phyloP scores from a whole-genome alignment of 495 filamentous ascomycete genomes.

The Trichoderma parareesei region DNA sequence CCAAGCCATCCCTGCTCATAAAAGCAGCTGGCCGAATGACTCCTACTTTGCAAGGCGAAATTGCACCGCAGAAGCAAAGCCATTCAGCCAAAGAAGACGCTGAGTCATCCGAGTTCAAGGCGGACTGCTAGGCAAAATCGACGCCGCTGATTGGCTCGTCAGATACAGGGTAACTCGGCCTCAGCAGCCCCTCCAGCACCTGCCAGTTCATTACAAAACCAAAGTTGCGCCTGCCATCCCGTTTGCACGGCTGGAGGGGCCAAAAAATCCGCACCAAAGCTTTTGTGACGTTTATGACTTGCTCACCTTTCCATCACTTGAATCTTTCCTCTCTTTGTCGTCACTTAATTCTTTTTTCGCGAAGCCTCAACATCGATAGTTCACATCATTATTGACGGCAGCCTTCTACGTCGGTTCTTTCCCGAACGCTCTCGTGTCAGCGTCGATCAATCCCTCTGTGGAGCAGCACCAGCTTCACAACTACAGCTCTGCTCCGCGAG shows the following conservation, averaged over 20 bases:
- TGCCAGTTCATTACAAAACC: background rate
- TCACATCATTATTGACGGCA: background rate
- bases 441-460: background rate
- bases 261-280: conserved; percentile 11
- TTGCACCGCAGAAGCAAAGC: background rate
- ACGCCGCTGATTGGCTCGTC: conserved; percentile 1
- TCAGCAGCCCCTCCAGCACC: too few species aligned
- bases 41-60: background rate
- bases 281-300: conserved; percentile 17
- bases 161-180: background rate
- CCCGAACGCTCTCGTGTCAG: background rate
- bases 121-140: background rate
- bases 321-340: background rate
- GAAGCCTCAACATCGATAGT: background rate
- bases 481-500: background rate
- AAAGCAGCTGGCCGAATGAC: background rate
- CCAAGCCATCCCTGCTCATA: background rate
- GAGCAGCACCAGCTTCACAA: background rate
- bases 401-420: background rate
- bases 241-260: conserved; percentile 7
- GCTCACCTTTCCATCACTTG: background rate
- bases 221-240: background rate
- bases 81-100: background rate
- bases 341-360: background rate
- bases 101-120: background rate